A percentile compares a stretch with the other conserved stretches of the same genome.
phyloP scores from a whole-genome alignment of 2,329 filamentous ascomycete species.

The Harringtonia lauricola region DNA sequence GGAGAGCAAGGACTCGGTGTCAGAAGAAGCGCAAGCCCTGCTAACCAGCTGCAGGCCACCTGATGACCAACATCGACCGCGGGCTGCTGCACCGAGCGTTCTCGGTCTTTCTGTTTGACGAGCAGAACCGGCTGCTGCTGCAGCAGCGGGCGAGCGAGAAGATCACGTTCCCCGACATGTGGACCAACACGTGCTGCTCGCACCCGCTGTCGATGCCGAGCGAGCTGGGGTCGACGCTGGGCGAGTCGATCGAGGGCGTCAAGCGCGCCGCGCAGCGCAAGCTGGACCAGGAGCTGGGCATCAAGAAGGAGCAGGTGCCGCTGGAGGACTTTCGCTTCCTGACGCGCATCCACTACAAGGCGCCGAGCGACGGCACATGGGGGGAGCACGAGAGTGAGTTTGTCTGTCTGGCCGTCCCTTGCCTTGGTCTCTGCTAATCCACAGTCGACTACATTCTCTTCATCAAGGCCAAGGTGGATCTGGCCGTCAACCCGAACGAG shows the following conservation, averaged over 20 bases:
- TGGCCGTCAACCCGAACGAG: constrained; percentile 78
- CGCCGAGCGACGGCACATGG: constrained; percentile 94
- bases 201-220: constrained; percentile 86
- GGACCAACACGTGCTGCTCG: constrained; percentile 99
- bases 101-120: constrained; percentile 95
- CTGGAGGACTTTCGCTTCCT: constrained; percentile 87
- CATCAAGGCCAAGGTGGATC: constrained; percentile 85
- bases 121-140: constrained; percentile 80
- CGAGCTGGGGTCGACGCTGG: constrained; percentile 76
- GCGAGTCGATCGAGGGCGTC: constrained; percentile 71
- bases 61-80: constrained; percentile 98
- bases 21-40: neutral
- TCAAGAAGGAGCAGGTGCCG: constrained; percentile 79
- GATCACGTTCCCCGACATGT: constrained; percentile 98
- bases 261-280: constrained; percentile 90
- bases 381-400: constrained; percentile 92
- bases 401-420: neutral
- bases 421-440: neutral
- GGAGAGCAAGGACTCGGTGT: neutral
- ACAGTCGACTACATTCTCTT: constrained; percentile 97
- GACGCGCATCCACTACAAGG: constrained; percentile 96
- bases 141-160: constrained; percentile 95
- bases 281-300: constrained; percentile 88
- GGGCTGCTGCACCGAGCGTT: constrained; percentile 95
- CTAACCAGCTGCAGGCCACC: constrained; percentile 53